Conservation (phyloP, 495 filamentous ascomycete genomes). For the Schizothecium vesticola region DNA sequence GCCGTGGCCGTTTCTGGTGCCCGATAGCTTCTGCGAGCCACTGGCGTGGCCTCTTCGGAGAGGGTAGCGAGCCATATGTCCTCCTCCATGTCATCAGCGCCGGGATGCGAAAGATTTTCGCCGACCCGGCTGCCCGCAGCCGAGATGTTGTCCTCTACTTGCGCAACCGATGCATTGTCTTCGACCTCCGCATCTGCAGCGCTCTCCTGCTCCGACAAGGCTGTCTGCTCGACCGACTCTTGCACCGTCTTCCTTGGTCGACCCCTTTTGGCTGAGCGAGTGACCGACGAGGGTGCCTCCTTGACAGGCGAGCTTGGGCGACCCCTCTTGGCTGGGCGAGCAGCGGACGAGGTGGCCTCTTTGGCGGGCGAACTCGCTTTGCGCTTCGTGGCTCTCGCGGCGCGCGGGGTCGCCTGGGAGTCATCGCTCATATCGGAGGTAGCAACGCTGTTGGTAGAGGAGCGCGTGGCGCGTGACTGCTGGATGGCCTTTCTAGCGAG, state of each 20-base stretch:
- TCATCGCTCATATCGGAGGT: slow-evolving; percentile 17
- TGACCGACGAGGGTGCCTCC: slow-evolving; percentile 11
- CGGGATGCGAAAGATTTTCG: background rate
- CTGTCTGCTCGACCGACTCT: slow-evolving; percentile 14
- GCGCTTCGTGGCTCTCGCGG: slow-evolving; percentile 27
- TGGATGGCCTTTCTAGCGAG: background rate
- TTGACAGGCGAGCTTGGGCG: slow-evolving; percentile 23
- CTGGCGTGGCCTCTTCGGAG: slow-evolving; percentile 24
- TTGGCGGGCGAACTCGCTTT: slow-evolving; percentile 23
- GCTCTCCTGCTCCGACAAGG: slow-evolving; percentile 15
- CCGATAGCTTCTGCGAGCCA: slow-evolving; percentile 7
- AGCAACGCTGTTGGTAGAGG: slow-evolving; percentile 17
- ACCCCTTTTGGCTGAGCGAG: slow-evolving; percentile 23
- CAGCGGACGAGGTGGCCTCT: slow-evolving; percentile 11
- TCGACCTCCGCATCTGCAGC: slow-evolving; percentile 13
- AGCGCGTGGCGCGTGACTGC: slow-evolving; percentile 6
- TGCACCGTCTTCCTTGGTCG: slow-evolving; percentile 24
- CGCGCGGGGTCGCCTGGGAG: slow-evolving; percentile 20
- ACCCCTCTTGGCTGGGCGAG: slow-evolving; percentile 23
- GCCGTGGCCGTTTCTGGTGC: background rate
- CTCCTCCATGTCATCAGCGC: slow-evolving; percentile 16
- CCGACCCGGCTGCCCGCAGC: slow-evolving; percentile 1
- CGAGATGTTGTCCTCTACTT: slow-evolving; percentile 6
- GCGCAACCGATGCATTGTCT: slow-evolving; percentile 15
- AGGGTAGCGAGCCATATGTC: slow-evolving; percentile 34